Conservation (phyloP, 2,329 filamentous ascomycete genomes). For the Venturia nashicola region DNA sequence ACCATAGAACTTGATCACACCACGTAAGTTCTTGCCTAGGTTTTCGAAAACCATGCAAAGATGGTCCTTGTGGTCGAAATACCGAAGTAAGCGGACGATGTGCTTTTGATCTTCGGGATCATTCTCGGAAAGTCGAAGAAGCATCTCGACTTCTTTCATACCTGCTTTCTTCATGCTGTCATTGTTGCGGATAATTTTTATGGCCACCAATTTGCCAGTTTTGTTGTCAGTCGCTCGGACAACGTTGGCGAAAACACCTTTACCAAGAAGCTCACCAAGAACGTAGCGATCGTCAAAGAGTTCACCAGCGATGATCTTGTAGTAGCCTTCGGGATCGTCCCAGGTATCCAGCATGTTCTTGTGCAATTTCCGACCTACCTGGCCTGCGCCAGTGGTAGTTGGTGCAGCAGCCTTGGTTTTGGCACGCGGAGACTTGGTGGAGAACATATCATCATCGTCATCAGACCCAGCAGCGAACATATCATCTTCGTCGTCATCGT, state of each 20-base stretch:
- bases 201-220: slow-evolving; percentile 62
- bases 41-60: slow-evolving; percentile 97
- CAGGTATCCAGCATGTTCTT: slow-evolving; percentile 80
- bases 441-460: slow-evolving; percentile 77
- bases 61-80: slow-evolving; percentile 90
- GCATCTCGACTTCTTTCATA: slow-evolving; percentile 85
- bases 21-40: slow-evolving; percentile 81
- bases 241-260: slow-evolving; percentile 96
- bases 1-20: slow-evolving; percentile 91
- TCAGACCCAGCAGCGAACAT: slow-evolving; percentile 46
- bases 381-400: neutral
- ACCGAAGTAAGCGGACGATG: slow-evolving; percentile 73
- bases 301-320: slow-evolving; percentile 88
- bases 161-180: slow-evolving; percentile 85
- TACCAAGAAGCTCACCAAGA: slow-evolving; percentile 74
- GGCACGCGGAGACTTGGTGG: slow-evolving; percentile 53
- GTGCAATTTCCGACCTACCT: slow-evolving; percentile 34
- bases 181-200: slow-evolving; percentile 97
- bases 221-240: slow-evolving; percentile 72
- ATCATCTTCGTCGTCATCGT: slow-evolving; percentile 41
- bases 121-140: slow-evolving; percentile 73
- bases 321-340: slow-evolving; percentile 93
- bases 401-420: slow-evolving; percentile 16
- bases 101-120: slow-evolving; percentile 88
- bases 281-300: slow-evolving; percentile 81